Base-by-base conservation (phyloP, 306 rosid genomes). In the Sesbania bispinosa region DNA sequence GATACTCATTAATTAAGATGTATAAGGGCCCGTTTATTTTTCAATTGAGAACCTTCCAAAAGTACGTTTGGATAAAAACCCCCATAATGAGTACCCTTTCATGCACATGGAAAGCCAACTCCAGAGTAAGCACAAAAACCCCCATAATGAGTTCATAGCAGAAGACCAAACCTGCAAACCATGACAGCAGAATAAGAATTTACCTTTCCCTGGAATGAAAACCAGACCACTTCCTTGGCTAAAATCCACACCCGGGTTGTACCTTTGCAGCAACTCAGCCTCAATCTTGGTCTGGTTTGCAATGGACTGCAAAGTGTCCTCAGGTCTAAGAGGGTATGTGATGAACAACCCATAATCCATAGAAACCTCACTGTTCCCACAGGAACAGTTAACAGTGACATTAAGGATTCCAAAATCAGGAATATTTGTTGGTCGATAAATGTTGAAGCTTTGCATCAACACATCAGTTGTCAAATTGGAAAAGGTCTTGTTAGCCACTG, bases 121-220 rank as follows among this genome's bases (percentile, higher is more conserved):
- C n/a, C 20, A 23, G 8, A 53, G 7, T 7, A 33, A 15, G 18
- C 18, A 36, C 35, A 67, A 48, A 65, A 29, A 27, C 1, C 24
- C 39, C 50, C 39, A 0, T 8, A 35, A 67, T 24, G 20, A 77
- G 39, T n/a, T 24, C 11, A 18, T 16, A 74, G 8, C 29, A 68
- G 10, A 62, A 52, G 10, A 9, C 52, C 53, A 47, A 82, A 70
- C 9, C 21, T 7, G 19, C 62, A 35, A 74, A 76, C 8, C 21
- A 67, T 8, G 71, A 20, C 7, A 71, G 14, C 51, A 29, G 45
- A 51, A 50, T 35, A 65, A 70, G 61, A 50, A 63, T 71, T 11
- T 45, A 92, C 96, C 96, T 87, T 74, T 89, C 18, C 92, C 90
- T 2, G 98, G 96, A 67, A 92, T 77, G 52, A 47, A 85, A 80